Conservation (phyloP, 2,329 filamentous ascomycete species). For the Salinomyces thailandicus region DNA sequence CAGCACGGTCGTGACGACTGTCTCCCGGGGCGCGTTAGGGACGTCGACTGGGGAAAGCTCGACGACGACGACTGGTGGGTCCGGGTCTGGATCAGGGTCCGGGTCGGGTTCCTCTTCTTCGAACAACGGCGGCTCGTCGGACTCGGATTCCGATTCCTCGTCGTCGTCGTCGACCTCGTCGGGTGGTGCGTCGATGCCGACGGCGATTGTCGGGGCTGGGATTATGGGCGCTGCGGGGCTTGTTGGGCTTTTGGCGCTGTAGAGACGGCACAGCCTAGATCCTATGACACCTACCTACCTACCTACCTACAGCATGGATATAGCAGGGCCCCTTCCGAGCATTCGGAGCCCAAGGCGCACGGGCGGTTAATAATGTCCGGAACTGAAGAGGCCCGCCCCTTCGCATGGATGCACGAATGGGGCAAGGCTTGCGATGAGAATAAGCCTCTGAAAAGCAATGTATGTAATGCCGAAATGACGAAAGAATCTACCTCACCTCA, state of each 20-base stretch:
- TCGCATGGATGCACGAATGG: too few relatives aligned
- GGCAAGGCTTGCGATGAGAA: too few relatives aligned
- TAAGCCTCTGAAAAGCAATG: too few relatives aligned
- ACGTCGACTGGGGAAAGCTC: conserved; percentile 4
- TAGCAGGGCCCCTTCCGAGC: too few relatives aligned
- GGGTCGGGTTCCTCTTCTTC: conserved; percentile 8
- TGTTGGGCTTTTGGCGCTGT: conserved; percentile 34
- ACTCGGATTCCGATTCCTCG: conserved; percentile 9
- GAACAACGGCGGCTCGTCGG: not conserved
- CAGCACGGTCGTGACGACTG: conserved; percentile 1
- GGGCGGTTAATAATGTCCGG: too few relatives aligned
- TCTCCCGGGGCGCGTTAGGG: conserved; percentile 2
- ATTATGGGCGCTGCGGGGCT: conserved; percentile 34
- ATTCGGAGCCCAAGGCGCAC: too few relatives aligned
- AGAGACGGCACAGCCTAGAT: too few relatives aligned
- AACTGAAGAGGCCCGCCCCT: too few relatives aligned
- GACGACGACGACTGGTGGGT: conserved; percentile 5
- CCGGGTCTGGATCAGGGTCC: conserved; percentile 8
- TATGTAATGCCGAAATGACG: too few relatives aligned
- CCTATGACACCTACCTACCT: too few relatives aligned
- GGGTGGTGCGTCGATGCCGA: conserved; percentile 25
- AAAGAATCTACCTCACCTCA: too few relatives aligned
- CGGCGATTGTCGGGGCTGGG: conserved; percentile 30
- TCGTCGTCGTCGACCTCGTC: conserved; percentile 8
- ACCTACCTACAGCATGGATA: too few relatives aligned